Percentiles rank a stretch among this genome's conserved stretches.
Evolutionary conservation across 805 yeast genomes (phyloP).

Genomic region (Huiozyma naganishii): DNA sequence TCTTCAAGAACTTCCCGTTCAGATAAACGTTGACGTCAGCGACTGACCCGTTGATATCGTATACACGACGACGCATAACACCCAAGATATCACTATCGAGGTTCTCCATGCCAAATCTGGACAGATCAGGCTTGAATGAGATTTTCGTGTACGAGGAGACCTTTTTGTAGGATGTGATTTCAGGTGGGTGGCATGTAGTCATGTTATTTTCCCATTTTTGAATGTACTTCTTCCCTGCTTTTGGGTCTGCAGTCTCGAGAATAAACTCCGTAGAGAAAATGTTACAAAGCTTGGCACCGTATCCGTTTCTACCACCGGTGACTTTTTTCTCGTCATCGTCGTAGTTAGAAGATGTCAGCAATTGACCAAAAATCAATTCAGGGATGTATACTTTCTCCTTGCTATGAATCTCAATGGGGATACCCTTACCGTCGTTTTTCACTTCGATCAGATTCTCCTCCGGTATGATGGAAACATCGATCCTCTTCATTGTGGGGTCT

Average conservation of each 20-base stretch:
- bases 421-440: slow-evolving; percentile 89
- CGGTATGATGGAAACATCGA: slow-evolving; percentile 72
- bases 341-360: slow-evolving; percentile 89
- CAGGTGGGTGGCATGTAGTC: slow-evolving; percentile 67
- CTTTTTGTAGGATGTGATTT: slow-evolving; percentile 40
- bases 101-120: slow-evolving; percentile 72
- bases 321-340: slow-evolving; percentile 93
- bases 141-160: slow-evolving; percentile 76
- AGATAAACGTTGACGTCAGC: slow-evolving; percentile 67
- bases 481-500: slow-evolving; percentile 79
- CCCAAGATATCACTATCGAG: slow-evolving; percentile 77
- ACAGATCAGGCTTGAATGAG: slow-evolving; percentile 78
- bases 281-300: slow-evolving; percentile 95
- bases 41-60: slow-evolving; percentile 90
- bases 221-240: slow-evolving; percentile 47
- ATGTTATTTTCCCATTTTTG: slow-evolving; percentile 87
- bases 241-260: slow-evolving; percentile 80
- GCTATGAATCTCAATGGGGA: slow-evolving; percentile 85
- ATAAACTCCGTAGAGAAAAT: slow-evolving; percentile 83
- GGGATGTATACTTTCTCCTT: slow-evolving; percentile 92
- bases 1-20: slow-evolving; percentile 60
- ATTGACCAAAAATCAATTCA: slow-evolving; percentile 89
- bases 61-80: slow-evolving; percentile 85
- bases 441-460: slow-evolving; percentile 69
- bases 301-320: slow-evolving; percentile 97